phyloP scores from a whole-genome alignment of 495 filamentous ascomycete genomes.

The Thermothielavioides terrestris region DNA sequence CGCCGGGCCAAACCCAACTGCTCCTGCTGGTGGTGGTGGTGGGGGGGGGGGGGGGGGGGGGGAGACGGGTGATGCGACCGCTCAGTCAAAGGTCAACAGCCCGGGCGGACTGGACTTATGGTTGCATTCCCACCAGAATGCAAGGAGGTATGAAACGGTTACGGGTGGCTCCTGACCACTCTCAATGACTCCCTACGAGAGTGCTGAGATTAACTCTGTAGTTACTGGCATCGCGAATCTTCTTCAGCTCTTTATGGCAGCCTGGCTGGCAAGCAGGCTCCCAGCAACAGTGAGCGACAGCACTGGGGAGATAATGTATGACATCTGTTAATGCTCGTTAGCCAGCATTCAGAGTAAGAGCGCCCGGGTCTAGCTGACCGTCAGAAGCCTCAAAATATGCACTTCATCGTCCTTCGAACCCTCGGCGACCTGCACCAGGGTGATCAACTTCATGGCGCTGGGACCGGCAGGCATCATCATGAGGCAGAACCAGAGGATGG shows the following conservation, averaged over 20 bases:
- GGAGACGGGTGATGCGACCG: too few relatives aligned
- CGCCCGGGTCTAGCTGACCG: conserved; percentile 37
- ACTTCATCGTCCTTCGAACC: conserved; percentile 53
- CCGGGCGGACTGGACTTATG: too few relatives aligned
- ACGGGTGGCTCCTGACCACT: too few relatives aligned
- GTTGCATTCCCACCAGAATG: too few relatives aligned
- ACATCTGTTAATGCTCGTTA: conserved; percentile 12
- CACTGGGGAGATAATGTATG: conserved; percentile 16
- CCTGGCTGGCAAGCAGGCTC: conserved; percentile 14
- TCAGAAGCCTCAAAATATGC: conserved; percentile 61
- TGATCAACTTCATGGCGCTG: conserved; percentile 59
- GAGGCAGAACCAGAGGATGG: conserved; percentile 67
- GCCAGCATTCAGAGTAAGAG: too few relatives aligned
- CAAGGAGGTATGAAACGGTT: too few relatives aligned
- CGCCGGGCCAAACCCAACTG: conserved; percentile 3
- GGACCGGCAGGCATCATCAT: conserved; percentile 74
- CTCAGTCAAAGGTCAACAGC: too few relatives aligned
- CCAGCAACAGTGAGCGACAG: conserved; percentile 16
- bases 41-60: too few relatives aligned
- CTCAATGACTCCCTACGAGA: too few relatives aligned
- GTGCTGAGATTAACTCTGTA: not conserved
- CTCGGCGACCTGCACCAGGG: conserved; percentile 56
- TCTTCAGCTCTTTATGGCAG: conserved; percentile 1
- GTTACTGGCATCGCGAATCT: not conserved
- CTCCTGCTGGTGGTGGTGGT: too few relatives aligned